These are phyloP conservation scores for Saturnispora dispora DNA, from an alignment of 805 yeast species.

Conservation along the genomic window DNA sequence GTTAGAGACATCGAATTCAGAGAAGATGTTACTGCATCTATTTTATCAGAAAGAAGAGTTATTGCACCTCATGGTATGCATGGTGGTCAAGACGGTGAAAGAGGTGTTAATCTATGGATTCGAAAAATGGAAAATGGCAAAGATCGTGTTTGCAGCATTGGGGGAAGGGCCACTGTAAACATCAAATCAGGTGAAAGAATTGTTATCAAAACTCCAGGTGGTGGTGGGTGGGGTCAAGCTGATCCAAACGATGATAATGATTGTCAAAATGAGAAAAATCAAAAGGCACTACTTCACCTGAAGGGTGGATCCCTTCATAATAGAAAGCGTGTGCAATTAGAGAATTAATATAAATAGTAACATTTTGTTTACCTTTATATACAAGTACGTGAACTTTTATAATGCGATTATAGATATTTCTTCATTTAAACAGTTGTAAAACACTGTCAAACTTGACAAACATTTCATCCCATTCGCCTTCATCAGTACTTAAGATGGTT, in stretches of 20 bases:
- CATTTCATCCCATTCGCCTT: slow-evolving; percentile 93
- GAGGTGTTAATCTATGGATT: slow-evolving; percentile 60
- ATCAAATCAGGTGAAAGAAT: slow-evolving; percentile 57
- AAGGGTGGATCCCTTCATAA: slow-evolving; percentile 25
- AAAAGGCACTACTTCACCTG: slow-evolving; percentile 7
- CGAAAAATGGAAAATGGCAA: slow-evolving; percentile 21
- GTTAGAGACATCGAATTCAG: slow-evolving; percentile 77
- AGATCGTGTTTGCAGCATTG: slow-evolving; percentile 40
- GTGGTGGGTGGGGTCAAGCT: slow-evolving; percentile 66
- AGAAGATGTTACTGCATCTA: slow-evolving; percentile 63
- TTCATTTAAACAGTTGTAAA: slow-evolving; percentile 49
- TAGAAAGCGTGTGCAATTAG: slow-evolving; percentile 26
- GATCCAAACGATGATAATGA: slow-evolving; percentile 2
- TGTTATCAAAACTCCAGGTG: slow-evolving; percentile 71
- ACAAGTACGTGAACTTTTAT: neutral
- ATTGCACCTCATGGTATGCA: slow-evolving; percentile 77
- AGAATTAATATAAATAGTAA: slow-evolving; percentile 16
- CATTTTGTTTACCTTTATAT: neutral
- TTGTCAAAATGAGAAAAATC: neutral
- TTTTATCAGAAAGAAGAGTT: slow-evolving; percentile 78
- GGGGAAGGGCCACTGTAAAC: slow-evolving; percentile 61
- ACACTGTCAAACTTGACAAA: slow-evolving; percentile 70
- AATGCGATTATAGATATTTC: neutral
- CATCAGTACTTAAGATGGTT: slow-evolving; percentile 74
- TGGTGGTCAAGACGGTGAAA: slow-evolving; percentile 70